These are phyloP conservation scores for Euptelea pleiosperma DNA, from an alignment of 164 flowering plant species.

Conservation along the genomic window DNA sequence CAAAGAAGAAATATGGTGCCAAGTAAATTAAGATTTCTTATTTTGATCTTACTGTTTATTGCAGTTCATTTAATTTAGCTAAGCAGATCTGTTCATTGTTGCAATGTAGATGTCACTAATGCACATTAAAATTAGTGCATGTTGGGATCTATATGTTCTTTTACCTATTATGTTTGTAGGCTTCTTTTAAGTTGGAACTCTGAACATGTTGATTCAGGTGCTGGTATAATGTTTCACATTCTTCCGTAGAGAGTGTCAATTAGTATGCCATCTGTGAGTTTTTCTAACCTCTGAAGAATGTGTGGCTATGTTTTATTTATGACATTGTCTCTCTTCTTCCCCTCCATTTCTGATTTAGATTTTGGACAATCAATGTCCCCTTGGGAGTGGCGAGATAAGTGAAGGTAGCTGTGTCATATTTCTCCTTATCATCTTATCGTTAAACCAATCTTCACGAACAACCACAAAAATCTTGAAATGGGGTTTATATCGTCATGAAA, in stretches of 20 bases:
- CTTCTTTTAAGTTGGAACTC: slow-evolving; percentile 33
- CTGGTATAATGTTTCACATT: slow-evolving; percentile 56
- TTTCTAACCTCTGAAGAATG: slow-evolving; percentile 32
- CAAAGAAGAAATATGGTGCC: background rate
- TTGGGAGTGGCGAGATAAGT: too few species aligned
- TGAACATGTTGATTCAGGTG: slow-evolving; percentile 67
- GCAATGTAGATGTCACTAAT: background rate
- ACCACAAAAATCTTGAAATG: too few species aligned
- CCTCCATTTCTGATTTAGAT: too few species aligned
- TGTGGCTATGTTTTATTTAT: background rate
- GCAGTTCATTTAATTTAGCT: too few species aligned
- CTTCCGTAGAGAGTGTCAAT: slow-evolving; percentile 51
- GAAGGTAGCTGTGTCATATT: too few species aligned
- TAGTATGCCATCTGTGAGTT: slow-evolving; percentile 56
- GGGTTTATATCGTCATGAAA: too few species aligned
- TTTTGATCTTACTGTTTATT: background rate
- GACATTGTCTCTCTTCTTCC: too few species aligned
- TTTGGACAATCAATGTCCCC: too few species aligned
- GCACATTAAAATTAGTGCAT: background rate
- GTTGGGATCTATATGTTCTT: slow-evolving; percentile 9
- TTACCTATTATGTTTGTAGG: slow-evolving; percentile 10
- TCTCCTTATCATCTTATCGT: too few species aligned
- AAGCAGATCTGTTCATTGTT: slow-evolving; percentile 1
- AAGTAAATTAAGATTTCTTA: background rate
- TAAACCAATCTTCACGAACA: too few species aligned